phyloP scores from a whole-genome alignment of 176 grass and related monocot species.

The Neostapfia colusana region DNA sequence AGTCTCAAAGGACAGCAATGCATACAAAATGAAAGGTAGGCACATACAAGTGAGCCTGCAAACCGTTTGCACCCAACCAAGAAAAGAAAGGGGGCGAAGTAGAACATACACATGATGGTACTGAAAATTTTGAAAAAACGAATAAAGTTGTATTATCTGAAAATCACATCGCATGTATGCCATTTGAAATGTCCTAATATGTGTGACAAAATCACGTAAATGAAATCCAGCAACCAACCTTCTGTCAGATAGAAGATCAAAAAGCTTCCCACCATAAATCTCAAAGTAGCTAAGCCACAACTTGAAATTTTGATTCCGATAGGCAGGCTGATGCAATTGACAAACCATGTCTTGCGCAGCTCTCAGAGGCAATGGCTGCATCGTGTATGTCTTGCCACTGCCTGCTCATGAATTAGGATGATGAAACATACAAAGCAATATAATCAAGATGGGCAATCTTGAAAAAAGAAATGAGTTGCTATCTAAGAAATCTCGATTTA shows the following conservation, averaged over 20 bases:
- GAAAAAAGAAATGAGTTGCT: not conserved
- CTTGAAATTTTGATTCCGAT: conserved; percentile 95
- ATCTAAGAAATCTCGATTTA: conserved; percentile 15
- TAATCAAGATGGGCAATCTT: not conserved
- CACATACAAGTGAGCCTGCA: not conserved
- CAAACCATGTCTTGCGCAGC: conserved; percentile 83
- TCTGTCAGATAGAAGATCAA: conserved; percentile 95
- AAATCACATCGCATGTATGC: not conserved
- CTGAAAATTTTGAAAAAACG: not conserved
- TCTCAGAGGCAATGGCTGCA: conserved; percentile 94
- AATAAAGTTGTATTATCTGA: not conserved
- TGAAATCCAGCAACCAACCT: conserved; percentile 59
- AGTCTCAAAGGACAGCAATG: not conserved
- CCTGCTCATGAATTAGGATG: conserved; percentile 54
- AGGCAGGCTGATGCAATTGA: conserved; percentile 70
- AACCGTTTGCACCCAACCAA: not conserved
- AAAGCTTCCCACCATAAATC: conserved; percentile 98
- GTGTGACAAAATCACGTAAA: not conserved
- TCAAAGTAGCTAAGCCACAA: conserved; percentile 99
- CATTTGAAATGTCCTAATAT: not conserved
- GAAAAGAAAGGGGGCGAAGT: not conserved
- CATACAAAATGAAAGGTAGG: not conserved
- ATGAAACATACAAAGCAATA: conserved; percentile 17
- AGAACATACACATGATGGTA: not conserved
- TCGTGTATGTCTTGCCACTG: conserved; percentile 98